Percentiles rank a stretch among this genome's conserved stretches.
Evolutionary conservation across 345 rosid species (phyloP).

Genomic region (Eucalyptus sp.): DNA sequence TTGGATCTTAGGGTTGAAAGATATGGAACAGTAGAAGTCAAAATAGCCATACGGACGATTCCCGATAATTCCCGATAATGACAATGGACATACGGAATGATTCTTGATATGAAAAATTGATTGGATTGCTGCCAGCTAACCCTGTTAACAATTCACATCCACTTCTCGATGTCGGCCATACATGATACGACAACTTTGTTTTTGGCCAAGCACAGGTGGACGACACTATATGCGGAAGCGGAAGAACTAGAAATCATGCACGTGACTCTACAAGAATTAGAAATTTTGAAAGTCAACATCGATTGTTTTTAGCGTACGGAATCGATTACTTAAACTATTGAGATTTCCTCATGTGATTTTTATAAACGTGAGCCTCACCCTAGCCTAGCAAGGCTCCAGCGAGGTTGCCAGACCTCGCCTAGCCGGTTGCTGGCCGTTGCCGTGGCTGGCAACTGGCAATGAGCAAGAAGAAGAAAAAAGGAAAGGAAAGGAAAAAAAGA

Average conservation of each 20-base stretch:
- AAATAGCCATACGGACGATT: not conserved
- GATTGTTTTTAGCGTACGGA: not conserved
- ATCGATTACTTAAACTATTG: accelerated
- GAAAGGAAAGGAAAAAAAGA: too few relatives aligned
- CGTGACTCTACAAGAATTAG: not conserved
- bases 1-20: not conserved
- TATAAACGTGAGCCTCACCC: not conserved
- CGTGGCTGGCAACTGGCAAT: accelerated
- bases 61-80: not conserved
- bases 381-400: too few relatives aligned
- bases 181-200: too few relatives aligned
- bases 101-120: not conserved
- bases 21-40: not conserved
- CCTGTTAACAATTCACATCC: not conserved
- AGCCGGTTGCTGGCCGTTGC: accelerated
- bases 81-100: not conserved
- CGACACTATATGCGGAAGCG: too few relatives aligned
- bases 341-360: not conserved
- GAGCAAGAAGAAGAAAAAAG: too few relatives aligned
- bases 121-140: not conserved
- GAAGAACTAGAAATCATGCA: too few relatives aligned
- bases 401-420: accelerated
- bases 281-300: not conserved
- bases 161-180: not conserved
- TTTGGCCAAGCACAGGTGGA: too few relatives aligned